Evolutionary conservation across 345 rosid genomes (phyloP), one percentile per base, ranked within the genome.

Genomic region (Turritis glabra): DNA sequence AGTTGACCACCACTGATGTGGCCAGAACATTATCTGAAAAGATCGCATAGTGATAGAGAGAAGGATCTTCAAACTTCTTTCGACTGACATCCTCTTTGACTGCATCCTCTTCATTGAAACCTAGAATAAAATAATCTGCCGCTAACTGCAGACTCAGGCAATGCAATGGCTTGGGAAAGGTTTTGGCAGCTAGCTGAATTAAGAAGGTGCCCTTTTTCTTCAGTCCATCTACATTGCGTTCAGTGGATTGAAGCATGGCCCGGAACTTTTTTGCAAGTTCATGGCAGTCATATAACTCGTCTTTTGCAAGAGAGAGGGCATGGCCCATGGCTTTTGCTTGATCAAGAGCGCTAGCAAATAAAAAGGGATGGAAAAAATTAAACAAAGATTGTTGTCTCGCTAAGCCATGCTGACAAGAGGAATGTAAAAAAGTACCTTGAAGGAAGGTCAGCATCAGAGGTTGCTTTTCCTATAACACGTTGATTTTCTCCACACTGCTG

Each of bases 21-120:
- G 99, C 99, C 46, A 95, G 85, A 18, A 92, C 93, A 57, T 95
- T 95, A 77, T 95, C 98, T 13, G 99, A 95, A 75, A 95, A 95
- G 71, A 95, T 88, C 7, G 99, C 96, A 81, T 92, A 90, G 80
- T 96, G 98, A 75, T 90, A 87, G 54, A 96, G 87, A 70, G 89
- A 86, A 75, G 88, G 84, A 81, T 88, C 91, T 81, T 86, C 90
- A 64, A 89, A 74, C 76, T 88, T 90, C 32, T 67, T 86, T 64
- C 73, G 79, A 64, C 72, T 77, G 15, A 12, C 63, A 68, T 74
- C 82, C 57, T 71, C 81, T 65, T 74, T 79, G 26, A 69, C 79
- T 62, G 82, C 89, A 81, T 79, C 77, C 61, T 73, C 71, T 68
- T 60, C 27, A 33, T 53, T 60, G 63, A 59, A 78, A 73, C 86